phyloP scores from a whole-genome alignment of 2,329 filamentous ascomycete species.

The Exophiala sp. region DNA sequence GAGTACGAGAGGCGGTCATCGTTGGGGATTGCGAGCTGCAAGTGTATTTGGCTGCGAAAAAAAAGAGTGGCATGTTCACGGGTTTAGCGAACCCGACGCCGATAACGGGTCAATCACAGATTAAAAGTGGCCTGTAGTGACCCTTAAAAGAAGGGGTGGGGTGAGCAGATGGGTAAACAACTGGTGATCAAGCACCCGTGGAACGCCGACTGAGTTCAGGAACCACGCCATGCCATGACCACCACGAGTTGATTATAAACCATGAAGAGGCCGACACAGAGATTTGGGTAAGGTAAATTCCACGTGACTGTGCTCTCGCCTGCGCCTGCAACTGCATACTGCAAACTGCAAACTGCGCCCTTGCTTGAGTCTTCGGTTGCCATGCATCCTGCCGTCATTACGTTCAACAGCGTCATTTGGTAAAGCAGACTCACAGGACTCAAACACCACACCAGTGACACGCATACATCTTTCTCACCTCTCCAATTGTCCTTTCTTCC shows the following conservation, averaged over 20 bases:
- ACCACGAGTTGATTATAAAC: no score
- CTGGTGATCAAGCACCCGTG: neutral
- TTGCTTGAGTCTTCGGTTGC: neutral
- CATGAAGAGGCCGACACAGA: no score
- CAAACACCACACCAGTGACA: no score
- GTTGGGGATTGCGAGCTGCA: neutral
- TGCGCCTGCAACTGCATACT: no score
- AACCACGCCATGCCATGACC: no score
- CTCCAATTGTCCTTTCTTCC: no score
- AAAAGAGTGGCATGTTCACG: conserved; percentile 10
- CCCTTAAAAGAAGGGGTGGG: neutral
- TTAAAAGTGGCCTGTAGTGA: neutral
- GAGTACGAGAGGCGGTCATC: neutral
- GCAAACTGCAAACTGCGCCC: no score
- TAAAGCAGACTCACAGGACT: neutral
- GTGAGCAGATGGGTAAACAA: neutral
- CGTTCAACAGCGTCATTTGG: neutral
- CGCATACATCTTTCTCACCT: no score
- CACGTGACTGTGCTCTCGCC: no score
- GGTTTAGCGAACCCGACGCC: conserved; percentile 9
- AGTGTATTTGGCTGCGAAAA: neutral
- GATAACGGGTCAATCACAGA: conserved; percentile 9
- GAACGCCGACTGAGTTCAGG: neutral
- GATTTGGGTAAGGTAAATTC: no score
- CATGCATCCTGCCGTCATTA: neutral